Evolutionary conservation across 78 protist species (phyloP).

Genomic region (Dictyostelium citrinum): DNA sequence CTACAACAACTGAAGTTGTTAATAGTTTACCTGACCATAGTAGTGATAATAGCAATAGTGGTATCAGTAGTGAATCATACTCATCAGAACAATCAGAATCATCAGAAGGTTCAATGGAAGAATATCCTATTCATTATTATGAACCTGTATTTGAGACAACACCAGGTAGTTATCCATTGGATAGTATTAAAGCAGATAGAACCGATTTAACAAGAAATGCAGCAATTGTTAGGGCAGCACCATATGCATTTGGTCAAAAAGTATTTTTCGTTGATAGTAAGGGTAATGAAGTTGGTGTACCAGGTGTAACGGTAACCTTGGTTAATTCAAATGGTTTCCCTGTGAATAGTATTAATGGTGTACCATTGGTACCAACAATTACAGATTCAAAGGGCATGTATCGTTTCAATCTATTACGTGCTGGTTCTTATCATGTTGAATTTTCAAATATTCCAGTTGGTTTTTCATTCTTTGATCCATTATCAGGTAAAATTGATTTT

Average conservation of each 20-base stretch:
- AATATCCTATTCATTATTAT: background rate
- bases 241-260: conserved; percentile 13
- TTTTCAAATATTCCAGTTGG: conserved; percentile 27
- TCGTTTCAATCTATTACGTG: conserved; percentile 4
- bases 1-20: background rate
- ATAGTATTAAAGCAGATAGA: background rate
- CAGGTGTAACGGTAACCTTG: background rate
- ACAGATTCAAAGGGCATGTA: background rate
- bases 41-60: background rate
- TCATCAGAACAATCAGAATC: background rate
- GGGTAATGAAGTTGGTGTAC: conserved; percentile 7
- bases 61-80: background rate
- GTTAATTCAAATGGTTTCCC: background rate
- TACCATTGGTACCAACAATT: background rate
- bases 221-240: background rate
- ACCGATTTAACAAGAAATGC: conserved; percentile 18
- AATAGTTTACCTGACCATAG: background rate
- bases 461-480: background rate
- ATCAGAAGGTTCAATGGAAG: background rate
- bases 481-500: background rate
- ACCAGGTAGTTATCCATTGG: background rate
- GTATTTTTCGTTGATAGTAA: conserved; percentile 1
- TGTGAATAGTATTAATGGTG: background rate
- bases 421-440: conserved; percentile 6
- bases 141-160: background rate